A percentile compares a stretch with the other conserved stretches of the same genome.
These are phyloP conservation scores for Berberis vulgaris DNA, from an alignment of 164 flowering plant species.

Conservation along the genomic window DNA sequence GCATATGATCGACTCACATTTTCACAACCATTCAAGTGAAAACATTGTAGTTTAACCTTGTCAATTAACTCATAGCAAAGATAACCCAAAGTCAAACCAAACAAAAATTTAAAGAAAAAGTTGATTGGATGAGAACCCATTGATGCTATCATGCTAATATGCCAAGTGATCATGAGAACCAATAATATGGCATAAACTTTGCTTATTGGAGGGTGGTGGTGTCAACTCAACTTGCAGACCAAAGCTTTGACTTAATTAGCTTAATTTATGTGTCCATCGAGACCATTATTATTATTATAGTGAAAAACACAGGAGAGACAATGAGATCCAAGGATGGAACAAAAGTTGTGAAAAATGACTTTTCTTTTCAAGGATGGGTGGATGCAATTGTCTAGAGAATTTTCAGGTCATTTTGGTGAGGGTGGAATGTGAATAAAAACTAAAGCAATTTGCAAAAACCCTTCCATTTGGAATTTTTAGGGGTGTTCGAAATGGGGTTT, in stretches of 20 bases:
- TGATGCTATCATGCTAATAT: background rate
- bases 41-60: no score
- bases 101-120: background rate
- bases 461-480: background rate
- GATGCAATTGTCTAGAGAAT: background rate
- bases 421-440: slow-evolving; percentile 1
- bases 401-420: background rate
- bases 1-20: no score
- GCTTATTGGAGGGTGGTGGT: background rate
- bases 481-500: background rate
- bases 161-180: slow-evolving; percentile 1
- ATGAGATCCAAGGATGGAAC: background rate
- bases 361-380: background rate
- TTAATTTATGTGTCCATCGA: background rate
- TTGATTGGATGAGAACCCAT: background rate
- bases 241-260: slow-evolving; percentile 1
- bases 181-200: background rate
- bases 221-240: slow-evolving; percentile 1
- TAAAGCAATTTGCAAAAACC: background rate
- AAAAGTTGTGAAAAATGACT: background rate
- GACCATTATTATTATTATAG: background rate
- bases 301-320: background rate
- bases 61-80: no score
- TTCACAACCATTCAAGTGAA: no score
- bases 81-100: no score